Percentiles rank a stretch among this genome's conserved stretches.
Evolutionary conservation across 1,284 basidiomycete genomes (phyloP).

Genomic region (Inonotus hispidus): DNA sequence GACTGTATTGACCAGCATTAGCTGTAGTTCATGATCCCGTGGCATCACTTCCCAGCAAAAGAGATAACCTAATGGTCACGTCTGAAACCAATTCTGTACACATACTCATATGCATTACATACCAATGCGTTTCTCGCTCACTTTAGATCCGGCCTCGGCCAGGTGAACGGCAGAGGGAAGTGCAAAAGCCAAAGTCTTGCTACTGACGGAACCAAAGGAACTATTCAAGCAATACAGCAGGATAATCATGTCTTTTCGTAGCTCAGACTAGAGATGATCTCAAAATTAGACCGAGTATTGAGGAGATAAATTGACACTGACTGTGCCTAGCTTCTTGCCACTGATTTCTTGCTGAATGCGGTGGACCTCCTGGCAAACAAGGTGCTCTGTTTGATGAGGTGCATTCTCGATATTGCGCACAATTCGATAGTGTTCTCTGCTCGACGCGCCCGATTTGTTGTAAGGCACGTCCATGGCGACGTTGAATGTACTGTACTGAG

Average conservation of each 20-base stretch:
- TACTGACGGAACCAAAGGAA: constrained; percentile 35
- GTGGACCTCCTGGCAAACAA: constrained; percentile 52
- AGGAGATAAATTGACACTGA: constrained; percentile 31
- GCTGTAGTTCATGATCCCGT: constrained; percentile 54
- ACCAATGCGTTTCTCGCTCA: constrained; percentile 70
- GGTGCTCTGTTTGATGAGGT: constrained; percentile 49
- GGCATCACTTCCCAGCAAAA: constrained; percentile 72
- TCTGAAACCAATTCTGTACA: not conserved
- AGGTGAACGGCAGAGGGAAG: constrained; percentile 66
- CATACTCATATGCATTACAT: constrained; percentile 12
- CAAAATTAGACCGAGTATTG: constrained; percentile 40
- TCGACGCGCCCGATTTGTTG: constrained; percentile 67
- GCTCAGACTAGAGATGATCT: constrained; percentile 30
- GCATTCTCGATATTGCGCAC: constrained; percentile 65
- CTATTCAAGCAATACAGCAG: constrained; percentile 63
- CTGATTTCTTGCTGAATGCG: constrained; percentile 46
- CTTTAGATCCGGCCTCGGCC: constrained; percentile 55
- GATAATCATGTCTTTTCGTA: constrained; percentile 40
- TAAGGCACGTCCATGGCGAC: constrained; percentile 64
- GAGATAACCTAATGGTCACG: constrained; percentile 51
- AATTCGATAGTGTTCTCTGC: constrained; percentile 64
- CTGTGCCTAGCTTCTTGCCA: constrained; percentile 42
- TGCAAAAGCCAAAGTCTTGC: constrained; percentile 54
- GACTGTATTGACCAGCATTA: constrained; percentile 81
- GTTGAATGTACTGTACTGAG: not conserved